A percentile compares a stretch with the other conserved stretches of the same genome.
Conservation (phyloP, 495 filamentous ascomycete species). For the Talaromyces liani region DNA sequence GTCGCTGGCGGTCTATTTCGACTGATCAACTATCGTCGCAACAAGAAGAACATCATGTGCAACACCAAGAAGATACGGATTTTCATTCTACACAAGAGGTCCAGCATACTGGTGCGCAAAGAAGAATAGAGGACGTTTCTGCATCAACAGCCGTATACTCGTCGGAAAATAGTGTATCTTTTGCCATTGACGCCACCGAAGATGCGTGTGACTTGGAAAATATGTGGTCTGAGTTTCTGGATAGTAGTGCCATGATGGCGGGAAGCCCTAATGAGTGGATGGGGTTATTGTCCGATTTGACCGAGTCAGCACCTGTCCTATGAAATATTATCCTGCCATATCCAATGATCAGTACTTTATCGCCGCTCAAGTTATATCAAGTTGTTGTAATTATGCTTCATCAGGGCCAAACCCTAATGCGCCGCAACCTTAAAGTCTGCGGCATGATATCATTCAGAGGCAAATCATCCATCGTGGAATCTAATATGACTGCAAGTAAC, state of each 20-base stretch:
- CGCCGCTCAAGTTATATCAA: background rate
- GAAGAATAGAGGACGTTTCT: background rate
- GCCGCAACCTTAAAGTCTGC: background rate
- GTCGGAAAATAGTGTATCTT: background rate
- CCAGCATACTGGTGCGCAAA: background rate
- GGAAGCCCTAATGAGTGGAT: constrained; percentile 25
- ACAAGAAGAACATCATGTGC: constrained; percentile 6
- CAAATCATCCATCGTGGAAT: background rate
- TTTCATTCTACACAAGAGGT: background rate
- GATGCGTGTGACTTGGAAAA: background rate
- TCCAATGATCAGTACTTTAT: background rate
- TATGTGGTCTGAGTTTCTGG: constrained; percentile 19
- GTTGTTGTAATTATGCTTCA: background rate
- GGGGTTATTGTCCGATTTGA: constrained; percentile 27
- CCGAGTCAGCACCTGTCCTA: constrained; percentile 10
- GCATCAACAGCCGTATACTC: background rate
- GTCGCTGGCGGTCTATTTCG: constrained; percentile 19
- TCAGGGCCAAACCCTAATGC: background rate
- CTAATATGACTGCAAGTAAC: background rate
- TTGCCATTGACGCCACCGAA: background rate
- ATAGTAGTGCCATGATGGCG: constrained; percentile 19
- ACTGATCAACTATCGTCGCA: background rate
- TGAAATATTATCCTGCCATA: background rate
- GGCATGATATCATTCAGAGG: constrained; percentile 1
- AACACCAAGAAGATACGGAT: background rate